Base-by-base conservation (phyloP, 2,329 filamentous ascomycete species). In the Zalaria obscura region DNA sequence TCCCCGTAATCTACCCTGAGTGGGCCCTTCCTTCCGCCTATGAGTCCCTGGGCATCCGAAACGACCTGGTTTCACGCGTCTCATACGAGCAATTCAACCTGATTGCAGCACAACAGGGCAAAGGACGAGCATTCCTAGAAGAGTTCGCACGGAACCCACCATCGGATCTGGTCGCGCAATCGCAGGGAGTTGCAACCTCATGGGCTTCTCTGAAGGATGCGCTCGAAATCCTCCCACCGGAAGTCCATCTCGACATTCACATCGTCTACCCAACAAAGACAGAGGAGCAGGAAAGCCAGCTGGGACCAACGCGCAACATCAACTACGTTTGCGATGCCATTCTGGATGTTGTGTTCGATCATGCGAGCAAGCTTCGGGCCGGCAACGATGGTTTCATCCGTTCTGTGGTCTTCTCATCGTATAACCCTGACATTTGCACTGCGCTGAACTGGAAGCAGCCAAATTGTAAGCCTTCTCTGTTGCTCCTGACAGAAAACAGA, bases 391-490 rank as follows among this genome's bases (percentile, higher is more conserved):
- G 85, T 41, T 76, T 79, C 10, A 79, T 91, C 50, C 73, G 88
- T 34, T 93, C 85, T 8, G 80, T 98, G 40, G 85, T 95, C 7
- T 95, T 98, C 59, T 93, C 85, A 53, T 93, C 86, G 25, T 94
- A 89, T 62, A 95, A 93, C 57, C 72, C 84, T 8, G 82, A 80
- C 48, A 75, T 96, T 18, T 98, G 91, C 63, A 93, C 85, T 10
- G 88, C 89, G 4, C 66, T 98, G 52, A 98, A 98, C 63, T 98
- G 91, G 91, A 98, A 98, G 62, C 91, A 98, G 61, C 91, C 91
- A 2, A 98, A 96, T 57, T 98, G 77, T 80, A 58, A 64, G 74
- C 64, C 29, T 28, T 41, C 35, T 18, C 5, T 29, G 6, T 27
- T 18, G 18, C 18, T 18, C 18, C 4, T 4, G 11, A 34, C 39